Evolutionary conservation across 2,329 filamentous ascomycete species (phyloP).

Genomic region (Alternaria angustiovoidea): DNA sequence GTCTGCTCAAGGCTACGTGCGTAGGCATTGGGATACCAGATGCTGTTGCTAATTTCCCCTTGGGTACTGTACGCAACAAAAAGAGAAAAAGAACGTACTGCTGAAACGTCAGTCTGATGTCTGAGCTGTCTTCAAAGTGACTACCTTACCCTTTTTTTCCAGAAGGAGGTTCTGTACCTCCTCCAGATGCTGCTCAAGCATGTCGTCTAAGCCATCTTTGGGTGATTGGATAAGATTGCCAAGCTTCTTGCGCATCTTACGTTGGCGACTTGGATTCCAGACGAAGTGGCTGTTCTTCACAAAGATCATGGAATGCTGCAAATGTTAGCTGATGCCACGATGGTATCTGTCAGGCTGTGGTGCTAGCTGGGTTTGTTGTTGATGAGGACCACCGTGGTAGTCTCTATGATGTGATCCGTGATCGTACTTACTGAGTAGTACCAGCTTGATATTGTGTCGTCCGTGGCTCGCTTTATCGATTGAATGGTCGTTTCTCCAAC

Average conservation of each 20-base stretch:
- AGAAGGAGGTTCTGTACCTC: slow-evolving; percentile 60
- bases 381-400: neutral
- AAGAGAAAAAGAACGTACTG: neutral
- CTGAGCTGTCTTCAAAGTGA: neutral
- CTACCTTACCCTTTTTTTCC: slow-evolving; percentile 38
- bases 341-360: neutral
- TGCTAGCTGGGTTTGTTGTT: neutral
- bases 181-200: slow-evolving; percentile 63
- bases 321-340: slow-evolving; percentile 2
- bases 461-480: slow-evolving; percentile 69
- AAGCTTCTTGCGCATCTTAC: slow-evolving; percentile 65
- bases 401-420: neutral
- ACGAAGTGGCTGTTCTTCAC: slow-evolving; percentile 78
- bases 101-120: neutral
- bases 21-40: neutral
- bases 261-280: slow-evolving; percentile 70
- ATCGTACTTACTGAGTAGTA: slow-evolving; percentile 69
- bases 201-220: slow-evolving; percentile 60
- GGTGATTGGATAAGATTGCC: slow-evolving; percentile 61
- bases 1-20: neutral
- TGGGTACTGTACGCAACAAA: neutral
- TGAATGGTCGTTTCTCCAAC: slow-evolving; percentile 77
- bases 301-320: slow-evolving; percentile 75
- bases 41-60: neutral
- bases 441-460: slow-evolving; percentile 82